phyloP scores from a whole-genome alignment of 352 stramenopile genomes.

The Aphanomyces cochlioides region DNA sequence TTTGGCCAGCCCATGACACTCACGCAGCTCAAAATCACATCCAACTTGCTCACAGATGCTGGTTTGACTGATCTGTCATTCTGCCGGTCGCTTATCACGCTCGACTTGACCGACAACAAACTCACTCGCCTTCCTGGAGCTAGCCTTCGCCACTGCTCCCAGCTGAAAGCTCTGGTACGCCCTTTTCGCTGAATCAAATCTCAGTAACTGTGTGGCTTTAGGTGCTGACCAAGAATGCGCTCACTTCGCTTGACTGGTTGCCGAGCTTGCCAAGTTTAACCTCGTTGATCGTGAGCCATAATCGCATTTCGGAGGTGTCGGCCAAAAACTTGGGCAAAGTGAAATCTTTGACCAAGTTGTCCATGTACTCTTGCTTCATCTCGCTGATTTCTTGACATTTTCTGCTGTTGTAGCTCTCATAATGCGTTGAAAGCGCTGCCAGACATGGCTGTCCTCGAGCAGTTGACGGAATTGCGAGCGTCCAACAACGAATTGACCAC shows the following conservation, averaged over 20 bases:
- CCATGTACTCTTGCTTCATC: constrained; percentile 47
- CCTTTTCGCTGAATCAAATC: background rate
- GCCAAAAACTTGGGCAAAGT: constrained; percentile 59
- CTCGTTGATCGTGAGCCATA: constrained; percentile 83
- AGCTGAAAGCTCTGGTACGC: constrained; percentile 61
- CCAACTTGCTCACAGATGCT: constrained; percentile 19
- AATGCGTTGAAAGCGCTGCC: constrained; percentile 73
- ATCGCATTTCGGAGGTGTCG: constrained; percentile 65
- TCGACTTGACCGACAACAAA: constrained; percentile 83
- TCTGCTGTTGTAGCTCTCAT: constrained; percentile 47
- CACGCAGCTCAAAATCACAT: constrained; percentile 30
- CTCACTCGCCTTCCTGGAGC: constrained; percentile 69
- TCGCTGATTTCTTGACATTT: background rate
- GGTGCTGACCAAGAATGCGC: constrained; percentile 81
- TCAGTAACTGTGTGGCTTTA: background rate
- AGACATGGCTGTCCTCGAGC: constrained; percentile 55
- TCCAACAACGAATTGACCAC: constrained; percentile 77
- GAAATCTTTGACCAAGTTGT: constrained; percentile 77
- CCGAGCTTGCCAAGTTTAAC: constrained; percentile 73
- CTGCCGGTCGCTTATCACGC: constrained; percentile 49
- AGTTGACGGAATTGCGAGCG: constrained; percentile 72
- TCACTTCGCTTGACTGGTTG: constrained; percentile 78
- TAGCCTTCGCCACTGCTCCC: constrained; percentile 58
- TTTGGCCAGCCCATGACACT: constrained; percentile 21
- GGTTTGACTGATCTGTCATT: constrained; percentile 40